phyloP scores from a whole-genome alignment of 306 rosid species.

The Aeschynomene evenia region DNA sequence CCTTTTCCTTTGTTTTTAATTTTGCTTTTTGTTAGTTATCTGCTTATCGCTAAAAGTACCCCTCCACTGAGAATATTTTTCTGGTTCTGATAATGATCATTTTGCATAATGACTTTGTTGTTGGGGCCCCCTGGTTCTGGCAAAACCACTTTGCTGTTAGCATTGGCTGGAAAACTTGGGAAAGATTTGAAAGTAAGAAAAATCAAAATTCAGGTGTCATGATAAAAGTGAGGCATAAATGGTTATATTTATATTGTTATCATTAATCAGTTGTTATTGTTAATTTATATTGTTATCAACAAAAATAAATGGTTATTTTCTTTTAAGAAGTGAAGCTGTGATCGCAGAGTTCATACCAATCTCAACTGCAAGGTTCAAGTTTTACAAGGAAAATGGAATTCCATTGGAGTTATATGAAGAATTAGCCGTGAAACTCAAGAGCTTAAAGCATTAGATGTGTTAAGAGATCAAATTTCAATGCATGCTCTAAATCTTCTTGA shows the following conservation, averaged over 20 bases:
- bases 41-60: background rate
- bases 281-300: background rate
- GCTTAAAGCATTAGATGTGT: conserved; percentile 51
- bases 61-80: background rate
- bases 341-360: conserved; percentile 58
- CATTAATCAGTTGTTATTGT: background rate
- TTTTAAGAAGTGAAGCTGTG: conserved; percentile 50
- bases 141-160: conserved; percentile 63
- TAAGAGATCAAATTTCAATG: conserved; percentile 11
- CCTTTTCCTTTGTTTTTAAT: background rate
- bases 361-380: conserved; percentile 67
- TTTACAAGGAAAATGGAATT: conserved; percentile 37
- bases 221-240: background rate
- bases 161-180: conserved; percentile 61
- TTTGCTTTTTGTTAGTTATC: too few species aligned
- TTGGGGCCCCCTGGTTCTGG: conserved; percentile 63
- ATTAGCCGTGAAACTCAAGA: conserved; percentile 34
- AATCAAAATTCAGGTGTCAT: conserved; percentile 19
- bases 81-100: conserved; percentile 8
- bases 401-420: conserved; percentile 26
- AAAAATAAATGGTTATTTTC: background rate
- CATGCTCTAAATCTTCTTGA: background rate
- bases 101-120: conserved; percentile 61
- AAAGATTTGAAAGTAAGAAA: conserved; percentile 47
- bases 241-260: too few species aligned